These are phyloP conservation scores for Russula lepida DNA, from an alignment of 768 basidiomycete genomes.

Conservation along the genomic window DNA sequence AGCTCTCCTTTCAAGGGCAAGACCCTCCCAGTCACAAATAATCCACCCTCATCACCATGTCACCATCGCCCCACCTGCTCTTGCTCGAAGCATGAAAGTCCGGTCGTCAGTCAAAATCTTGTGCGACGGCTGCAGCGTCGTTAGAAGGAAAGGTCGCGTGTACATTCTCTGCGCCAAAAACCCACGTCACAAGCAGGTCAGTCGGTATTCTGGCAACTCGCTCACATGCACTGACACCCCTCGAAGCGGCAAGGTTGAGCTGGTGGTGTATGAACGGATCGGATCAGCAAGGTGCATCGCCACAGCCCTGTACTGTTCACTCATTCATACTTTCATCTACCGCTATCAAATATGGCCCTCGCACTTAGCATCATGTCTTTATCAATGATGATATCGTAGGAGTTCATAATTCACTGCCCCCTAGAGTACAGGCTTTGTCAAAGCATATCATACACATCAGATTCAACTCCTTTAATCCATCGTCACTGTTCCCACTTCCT, in stretches of 20 bases:
- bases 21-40: conserved; percentile 26
- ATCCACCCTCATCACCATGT: conserved; percentile 28
- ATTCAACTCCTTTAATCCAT: not conserved
- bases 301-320: too few species aligned
- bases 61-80: conserved; percentile 22
- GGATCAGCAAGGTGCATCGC: not conserved
- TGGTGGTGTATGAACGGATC: not conserved
- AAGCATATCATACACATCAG: conserved; percentile 6
- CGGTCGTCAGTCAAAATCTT: conserved; percentile 88
- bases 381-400: not conserved
- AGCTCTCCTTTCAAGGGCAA: conserved; percentile 49
- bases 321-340: not conserved
- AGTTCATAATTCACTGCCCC: not conserved
- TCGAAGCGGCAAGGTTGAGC: conserved; percentile 58
- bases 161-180: conserved; percentile 92
- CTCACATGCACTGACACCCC: conserved; percentile 17
- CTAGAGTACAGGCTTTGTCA: not conserved
- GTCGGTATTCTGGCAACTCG: conserved; percentile 20
- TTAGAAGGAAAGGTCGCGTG: conserved; percentile 81
- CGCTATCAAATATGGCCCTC: not conserved
- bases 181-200: conserved; percentile 94
- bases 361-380: too few species aligned
- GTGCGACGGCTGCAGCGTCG: conserved; percentile 90
- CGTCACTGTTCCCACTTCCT: conserved; percentile 52
- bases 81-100: conserved; percentile 89